phyloP scores from a whole-genome alignment of 1,284 basidiomycete genomes.

The Peniophora sp. region DNA sequence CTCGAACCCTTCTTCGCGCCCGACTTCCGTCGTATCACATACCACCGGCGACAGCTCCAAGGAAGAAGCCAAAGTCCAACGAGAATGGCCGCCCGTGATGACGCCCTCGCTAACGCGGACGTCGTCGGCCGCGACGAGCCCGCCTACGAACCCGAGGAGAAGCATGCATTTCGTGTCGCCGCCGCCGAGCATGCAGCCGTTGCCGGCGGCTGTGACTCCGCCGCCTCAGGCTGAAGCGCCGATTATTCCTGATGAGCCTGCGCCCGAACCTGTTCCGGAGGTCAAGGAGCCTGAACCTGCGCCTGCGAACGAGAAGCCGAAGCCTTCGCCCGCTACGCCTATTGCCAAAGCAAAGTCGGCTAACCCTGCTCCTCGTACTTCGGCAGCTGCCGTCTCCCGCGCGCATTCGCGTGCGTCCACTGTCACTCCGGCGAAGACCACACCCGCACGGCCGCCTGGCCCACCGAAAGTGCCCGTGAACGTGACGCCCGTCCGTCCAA shows the following conservation, averaged over 20 bases:
- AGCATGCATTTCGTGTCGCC: slow-evolving; percentile 1
- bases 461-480: slow-evolving; percentile 12
- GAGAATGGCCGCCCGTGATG: slow-evolving; percentile 63
- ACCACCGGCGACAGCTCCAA: slow-evolving; percentile 51
- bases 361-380: slow-evolving; percentile 15
- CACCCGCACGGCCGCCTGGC: slow-evolving; percentile 17
- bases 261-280: neutral
- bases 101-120: slow-evolving; percentile 9
- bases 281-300: too few relatives aligned
- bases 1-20: slow-evolving; percentile 37
- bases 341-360: slow-evolving; percentile 11
- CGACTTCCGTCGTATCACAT: slow-evolving; percentile 50
- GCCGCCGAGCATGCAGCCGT: neutral
- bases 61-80: slow-evolving; percentile 58
- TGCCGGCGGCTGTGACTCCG: slow-evolving; percentile 1
- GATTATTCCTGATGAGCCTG: neutral
- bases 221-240: slow-evolving; percentile 2
- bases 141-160: neutral
- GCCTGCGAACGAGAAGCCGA: neutral
- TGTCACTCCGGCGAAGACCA: slow-evolving; percentile 13
- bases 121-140: slow-evolving; percentile 3
- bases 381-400: slow-evolving; percentile 18
- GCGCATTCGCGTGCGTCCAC: slow-evolving; percentile 8
- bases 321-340: slow-evolving; percentile 3
- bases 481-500: slow-evolving; percentile 20